These are phyloP conservation scores for Carex cristatella DNA, from an alignment of 176 grass and related monocot species.

Conservation along the genomic window DNA sequence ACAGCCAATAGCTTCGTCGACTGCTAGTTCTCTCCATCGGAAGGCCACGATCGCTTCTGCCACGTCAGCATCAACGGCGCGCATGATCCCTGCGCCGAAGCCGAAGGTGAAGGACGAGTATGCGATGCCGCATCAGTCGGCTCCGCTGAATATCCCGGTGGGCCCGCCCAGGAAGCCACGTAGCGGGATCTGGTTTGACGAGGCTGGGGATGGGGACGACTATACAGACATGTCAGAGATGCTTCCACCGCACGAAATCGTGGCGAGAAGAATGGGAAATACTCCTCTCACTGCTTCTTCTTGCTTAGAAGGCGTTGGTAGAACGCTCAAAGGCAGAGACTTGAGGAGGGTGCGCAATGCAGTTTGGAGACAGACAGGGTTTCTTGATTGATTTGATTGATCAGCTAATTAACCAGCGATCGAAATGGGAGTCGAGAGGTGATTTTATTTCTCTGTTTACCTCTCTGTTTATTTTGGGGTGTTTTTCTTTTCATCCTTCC, in stretches of 20 bases:
- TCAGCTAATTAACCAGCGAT: too few relatives aligned
- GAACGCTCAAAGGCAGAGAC: conserved; percentile 23
- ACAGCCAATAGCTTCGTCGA: background rate
- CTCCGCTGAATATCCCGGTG: conserved; percentile 23
- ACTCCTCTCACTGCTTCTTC: conserved; percentile 18
- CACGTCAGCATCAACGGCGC: conserved; percentile 4
- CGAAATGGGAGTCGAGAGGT: conserved; percentile 6
- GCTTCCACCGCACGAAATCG: conserved; percentile 17
- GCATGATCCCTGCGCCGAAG: conserved; percentile 20
- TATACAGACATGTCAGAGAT: conserved; percentile 18
- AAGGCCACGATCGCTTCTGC: conserved; percentile 23
- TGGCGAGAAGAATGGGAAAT: conserved; percentile 13
- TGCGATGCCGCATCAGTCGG: conserved; percentile 5
- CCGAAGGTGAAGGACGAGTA: conserved; percentile 18
- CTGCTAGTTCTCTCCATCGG: conserved; percentile 6
- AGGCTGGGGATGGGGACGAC: background rate
- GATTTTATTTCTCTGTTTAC: conserved; percentile 21
- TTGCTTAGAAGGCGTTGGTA: conserved; percentile 14
- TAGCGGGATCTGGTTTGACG: background rate
- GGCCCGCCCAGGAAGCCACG: conserved; percentile 5
- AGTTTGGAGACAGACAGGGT: conserved; percentile 18
- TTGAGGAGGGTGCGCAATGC: conserved; percentile 20
- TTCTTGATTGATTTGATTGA: conserved; percentile 20
- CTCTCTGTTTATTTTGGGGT: background rate
- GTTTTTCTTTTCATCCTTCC: background rate